Evolutionary conservation across 495 filamentous ascomycete genomes (phyloP), one percentile per base, ranked within the genome.

Genomic region (Tuber aestivum): DNA sequence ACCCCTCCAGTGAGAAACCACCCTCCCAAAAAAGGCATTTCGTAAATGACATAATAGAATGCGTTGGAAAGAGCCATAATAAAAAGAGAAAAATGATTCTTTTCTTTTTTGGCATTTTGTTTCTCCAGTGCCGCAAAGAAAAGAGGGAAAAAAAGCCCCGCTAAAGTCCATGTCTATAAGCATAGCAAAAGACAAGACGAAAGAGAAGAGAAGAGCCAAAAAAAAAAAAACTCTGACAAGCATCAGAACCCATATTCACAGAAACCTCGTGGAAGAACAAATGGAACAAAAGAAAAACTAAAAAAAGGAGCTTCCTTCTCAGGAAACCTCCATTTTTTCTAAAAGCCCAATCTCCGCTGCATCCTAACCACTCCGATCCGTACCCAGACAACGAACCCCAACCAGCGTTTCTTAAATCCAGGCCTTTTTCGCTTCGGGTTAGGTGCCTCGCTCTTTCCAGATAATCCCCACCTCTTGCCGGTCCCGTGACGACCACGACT

Each of bases 351-450:
- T 71, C 79, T 81, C 45, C 82, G 77, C 41, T 82, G 74, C 71
- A 83, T 80, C 35, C 81, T 72, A 35, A 83, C 81, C 81, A 83
- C 76, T 12, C 81, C 79, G 71, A 83, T 83, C n/a, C 81, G 79
- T 35, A 81, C 45, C 82, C 82, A 83, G 9, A 83, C 81, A 23
- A 83, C 76, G 76, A 83, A 83, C 38, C 77, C 82, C 21, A 81
- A 41, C 82, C 82, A 83, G 44, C 82, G 48, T 70, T 78, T 82
- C 73, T 83, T 83, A 65, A 81, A 72, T 14, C 74, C 81, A 3
- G 72, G 75, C 41, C 56, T 71, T 72, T 74, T 77, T 12, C 38
- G 70, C 40, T 72, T 74, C 65, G 56, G 23, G 32, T 44, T 41
- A 42, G 32, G 41, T 44, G 35, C 38, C 41, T 40, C 70, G 70